Evolutionary conservation across 495 filamentous ascomycete species (phyloP).

Genomic region (Tetracladium marchalianum): DNA sequence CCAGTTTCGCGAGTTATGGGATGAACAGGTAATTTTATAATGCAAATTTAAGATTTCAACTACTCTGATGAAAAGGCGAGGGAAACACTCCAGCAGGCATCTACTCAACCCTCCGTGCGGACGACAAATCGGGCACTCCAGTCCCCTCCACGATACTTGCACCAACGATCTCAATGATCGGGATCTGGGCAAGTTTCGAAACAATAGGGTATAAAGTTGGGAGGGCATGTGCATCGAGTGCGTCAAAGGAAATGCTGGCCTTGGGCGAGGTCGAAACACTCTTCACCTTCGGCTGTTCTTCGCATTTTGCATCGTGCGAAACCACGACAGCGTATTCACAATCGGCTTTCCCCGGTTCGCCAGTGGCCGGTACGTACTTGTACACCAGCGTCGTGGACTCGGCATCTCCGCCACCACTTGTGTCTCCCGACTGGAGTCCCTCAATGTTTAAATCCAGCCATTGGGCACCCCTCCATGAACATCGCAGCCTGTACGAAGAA

Average conservation of each 20-base stretch:
- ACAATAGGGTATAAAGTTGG: conserved; percentile 48
- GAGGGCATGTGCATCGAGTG: conserved; percentile 35
- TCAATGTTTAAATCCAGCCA: conserved; percentile 31
- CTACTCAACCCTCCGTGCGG: conserved; percentile 34
- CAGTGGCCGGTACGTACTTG: conserved; percentile 10
- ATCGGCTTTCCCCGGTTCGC: conserved; percentile 14
- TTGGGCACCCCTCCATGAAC: conserved; percentile 36
- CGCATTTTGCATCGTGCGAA: conserved; percentile 27
- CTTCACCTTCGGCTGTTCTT: conserved; percentile 21
- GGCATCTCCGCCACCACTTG: conserved; percentile 20
- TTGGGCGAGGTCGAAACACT: conserved; percentile 28
- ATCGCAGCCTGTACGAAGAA: conserved; percentile 28
- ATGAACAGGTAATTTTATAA: too few species aligned
- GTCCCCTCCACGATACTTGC: conserved; percentile 38
- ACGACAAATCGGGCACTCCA: conserved; percentile 36
- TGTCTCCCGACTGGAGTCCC: conserved; percentile 27
- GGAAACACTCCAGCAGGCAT: conserved; percentile 18
- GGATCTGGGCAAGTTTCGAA: conserved; percentile 38
- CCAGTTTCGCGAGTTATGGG: too few species aligned
- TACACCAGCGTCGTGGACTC: conserved; percentile 12
- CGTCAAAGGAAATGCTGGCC: conserved; percentile 24
- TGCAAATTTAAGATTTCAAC: too few species aligned
- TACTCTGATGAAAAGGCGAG: too few species aligned
- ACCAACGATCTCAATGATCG: conserved; percentile 39
- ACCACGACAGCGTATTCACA: conserved; percentile 10